Base-by-base conservation (phyloP, 306 rosid species). In the Medicago ruthenica region DNA sequence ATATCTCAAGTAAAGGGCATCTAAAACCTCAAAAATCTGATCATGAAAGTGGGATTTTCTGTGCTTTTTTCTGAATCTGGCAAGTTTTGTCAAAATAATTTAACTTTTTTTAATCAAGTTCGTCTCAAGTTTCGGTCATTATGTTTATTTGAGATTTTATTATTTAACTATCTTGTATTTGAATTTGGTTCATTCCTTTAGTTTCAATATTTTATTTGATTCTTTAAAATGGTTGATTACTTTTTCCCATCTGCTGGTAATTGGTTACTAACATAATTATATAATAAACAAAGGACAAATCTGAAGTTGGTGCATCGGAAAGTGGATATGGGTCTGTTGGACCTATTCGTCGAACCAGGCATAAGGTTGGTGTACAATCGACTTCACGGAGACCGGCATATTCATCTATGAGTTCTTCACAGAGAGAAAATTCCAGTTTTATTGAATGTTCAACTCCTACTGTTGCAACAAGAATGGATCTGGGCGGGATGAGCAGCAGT, bases 281-380 rank as follows among this genome's bases (percentile, higher is more conserved):
- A 15, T 82, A 15, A 50, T 79, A 61, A 62, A 39, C 78, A n/a
- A 18, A 89, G 89, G 91, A 70, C 60, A 87, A 87, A 67, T 81
- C 85, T 74, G 83, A 75, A 45, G 79, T 51, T 76, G 89, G 81
- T 62, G 77, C 73, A 47, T 69, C 74, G 21, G 95, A 83, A 76
- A 86, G 79, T 84, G 84, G 71, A 36, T 83, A 83, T 83, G 92
- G 89, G 78, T 95, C 97, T 6, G 79, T 79, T 58, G 98, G 97
- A 76, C 98, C 97, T 17, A 85, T 92, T 65, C 91, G 89, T 65
- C 83, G 88, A 74, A 69, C 39, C 53, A 83, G 86, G 63, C 90
- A 71, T 31, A 92, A 84, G 77, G 31, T 76, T 79, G 77, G 76
- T 81, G 75, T 80, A 39, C 89, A 75, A 60, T 86, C 82, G 34